A percentile compares a stretch with the other conserved stretches of the same genome.
These are phyloP conservation scores for Cyberlindnera maclurae DNA, from an alignment of 805 yeast species.

Conservation along the genomic window DNA sequence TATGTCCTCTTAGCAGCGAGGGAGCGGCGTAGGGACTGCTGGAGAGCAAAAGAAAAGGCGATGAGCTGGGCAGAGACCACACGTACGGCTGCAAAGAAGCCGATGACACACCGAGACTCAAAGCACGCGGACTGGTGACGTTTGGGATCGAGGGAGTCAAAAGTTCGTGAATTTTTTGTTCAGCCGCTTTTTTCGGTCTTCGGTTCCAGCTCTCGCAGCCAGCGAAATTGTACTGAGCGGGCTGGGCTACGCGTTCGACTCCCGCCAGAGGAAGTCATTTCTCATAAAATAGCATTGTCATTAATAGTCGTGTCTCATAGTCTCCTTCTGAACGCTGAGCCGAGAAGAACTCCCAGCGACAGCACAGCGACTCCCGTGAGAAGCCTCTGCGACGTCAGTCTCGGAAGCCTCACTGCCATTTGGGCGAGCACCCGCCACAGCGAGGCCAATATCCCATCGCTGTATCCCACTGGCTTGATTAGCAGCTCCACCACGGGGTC, in stretches of 20 bases:
- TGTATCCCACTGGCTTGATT: constrained; percentile 1
- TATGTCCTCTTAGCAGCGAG: background rate
- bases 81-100: too few species aligned
- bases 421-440: constrained; percentile 5
- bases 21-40: background rate
- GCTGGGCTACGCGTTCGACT: background rate
- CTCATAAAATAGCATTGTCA: background rate
- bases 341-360: constrained; percentile 19
- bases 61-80: too few species aligned
- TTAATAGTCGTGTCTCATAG: background rate
- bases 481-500: constrained; percentile 13
- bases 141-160: too few species aligned
- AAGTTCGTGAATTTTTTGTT: too few species aligned
- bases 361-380: constrained; percentile 16
- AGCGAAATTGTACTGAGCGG: too few species aligned
- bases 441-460: background rate
- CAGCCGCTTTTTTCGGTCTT: too few species aligned
- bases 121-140: too few species aligned
- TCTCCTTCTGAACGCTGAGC: constrained; percentile 4
- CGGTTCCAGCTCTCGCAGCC: too few species aligned
- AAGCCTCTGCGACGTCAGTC: background rate
- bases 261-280: background rate
- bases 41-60: background rate
- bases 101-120: too few species aligned
- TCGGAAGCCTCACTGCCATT: background rate